A percentile compares a stretch with the other conserved stretches of the same genome.
phyloP scores from a whole-genome alignment of 768 basidiomycete species.

The Cantharellus cinnabarinus region DNA sequence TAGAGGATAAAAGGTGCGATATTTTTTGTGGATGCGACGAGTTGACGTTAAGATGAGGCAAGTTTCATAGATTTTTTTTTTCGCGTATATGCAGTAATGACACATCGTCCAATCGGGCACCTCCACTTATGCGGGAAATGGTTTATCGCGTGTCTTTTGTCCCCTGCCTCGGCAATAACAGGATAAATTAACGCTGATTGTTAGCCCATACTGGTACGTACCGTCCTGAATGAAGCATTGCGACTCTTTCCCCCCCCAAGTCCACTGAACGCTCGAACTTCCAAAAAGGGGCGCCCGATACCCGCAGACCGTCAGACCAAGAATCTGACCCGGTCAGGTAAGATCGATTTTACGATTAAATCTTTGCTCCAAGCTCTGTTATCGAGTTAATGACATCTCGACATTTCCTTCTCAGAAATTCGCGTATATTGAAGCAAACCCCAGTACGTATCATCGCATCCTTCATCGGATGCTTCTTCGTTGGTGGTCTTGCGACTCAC shows the following conservation, averaged over 20 bases:
- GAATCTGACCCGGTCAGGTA: slow-evolving; percentile 2
- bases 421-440: slow-evolving; percentile 2
- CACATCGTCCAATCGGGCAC: too few relatives aligned
- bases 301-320: too few relatives aligned
- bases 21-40: too few relatives aligned
- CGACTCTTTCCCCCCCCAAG: slow-evolving; percentile 68
- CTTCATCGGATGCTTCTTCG: not conserved
- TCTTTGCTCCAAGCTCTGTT: not conserved
- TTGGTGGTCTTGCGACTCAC: not conserved
- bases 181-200: too few relatives aligned
- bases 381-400: not conserved
- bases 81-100: too few relatives aligned
- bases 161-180: not conserved
- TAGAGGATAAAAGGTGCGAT: too few relatives aligned
- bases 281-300: too few relatives aligned
- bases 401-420: not conserved
- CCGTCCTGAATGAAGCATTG: slow-evolving; percentile 44
- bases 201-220: slow-evolving; percentile 7
- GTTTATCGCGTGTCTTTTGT: too few relatives aligned
- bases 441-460: not conserved
- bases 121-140: too few relatives aligned
- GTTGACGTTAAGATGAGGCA: too few relatives aligned
- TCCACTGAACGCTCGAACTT: slow-evolving; percentile 29
- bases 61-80: too few relatives aligned
- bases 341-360: not conserved